Evolutionary conservation across 1,139 yeast species (phyloP), one percentile per base, ranked within the genome.

Genomic region (Yamadazyma triangularis): DNA sequence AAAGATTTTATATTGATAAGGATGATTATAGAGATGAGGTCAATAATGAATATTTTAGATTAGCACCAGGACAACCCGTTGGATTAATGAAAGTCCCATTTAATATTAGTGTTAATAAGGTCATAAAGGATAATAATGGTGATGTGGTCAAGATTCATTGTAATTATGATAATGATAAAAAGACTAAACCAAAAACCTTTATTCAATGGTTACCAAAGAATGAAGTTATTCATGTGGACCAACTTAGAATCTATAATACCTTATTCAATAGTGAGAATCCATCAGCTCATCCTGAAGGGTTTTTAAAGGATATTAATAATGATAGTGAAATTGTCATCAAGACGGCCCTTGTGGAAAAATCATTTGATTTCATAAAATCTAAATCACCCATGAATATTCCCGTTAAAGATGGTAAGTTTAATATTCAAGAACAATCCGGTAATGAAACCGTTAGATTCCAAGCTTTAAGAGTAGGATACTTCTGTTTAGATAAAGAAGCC

Each of bases 361-460:
- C 87, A 11, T 82, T 89, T 58, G 57, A 62, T 28, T 84, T 85
- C 33, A 77, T 91, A 36, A 64, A 76, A 46, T 56, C 62, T 33
- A 77, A 73, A 41, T 79, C 91, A 14, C 96, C 97, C 30, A 76
- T 91, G 79, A 80, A 79, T 48, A 67, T 79, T 42, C 77, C 77
- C 25, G 64, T 74, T 34, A 75, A 79, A 11, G 73, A 77, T 35
- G 81, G 83, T 39, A 79, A 79, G 41, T 83, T 83, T 53, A 76
- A 79, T 51, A 83, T 83, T 43, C 68, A 67, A 45, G 94, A 85
- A 54, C 60, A 58, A 33, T 55, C 55, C 28, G 73, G 72, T 16
- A 80, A 84, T 22, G 94, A 91, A 56, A 77, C 94, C n/a, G 85
- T 86, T 23, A 77, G 98, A 56, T 93, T 93, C 86, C 99, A 93